Percentiles rank a stretch among this genome's conserved stretches.
Conservation (phyloP, 2,329 filamentous ascomycete genomes). For the Monilinia laxa region DNA sequence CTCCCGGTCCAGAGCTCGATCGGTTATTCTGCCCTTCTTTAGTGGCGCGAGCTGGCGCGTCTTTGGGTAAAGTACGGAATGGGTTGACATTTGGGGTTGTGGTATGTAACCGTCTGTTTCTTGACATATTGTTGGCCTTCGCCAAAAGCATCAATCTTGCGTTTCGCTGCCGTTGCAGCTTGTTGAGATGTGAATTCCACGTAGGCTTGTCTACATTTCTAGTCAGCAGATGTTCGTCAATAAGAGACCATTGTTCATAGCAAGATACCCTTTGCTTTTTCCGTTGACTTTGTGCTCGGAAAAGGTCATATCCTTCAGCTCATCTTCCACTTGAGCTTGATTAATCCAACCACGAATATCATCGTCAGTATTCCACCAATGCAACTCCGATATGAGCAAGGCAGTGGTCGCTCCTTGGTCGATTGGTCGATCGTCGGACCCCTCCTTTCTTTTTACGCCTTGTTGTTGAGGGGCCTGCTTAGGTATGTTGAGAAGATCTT, state of each 20-base stretch:
- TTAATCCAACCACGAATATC: conserved; percentile 86
- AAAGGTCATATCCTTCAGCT: conserved; percentile 90
- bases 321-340: conserved; percentile 75
- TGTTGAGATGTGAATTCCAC: conserved; percentile 81
- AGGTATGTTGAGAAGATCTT: conserved; percentile 41
- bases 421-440: conserved; percentile 57
- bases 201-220: conserved; percentile 61
- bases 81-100: conserved; percentile 78
- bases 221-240: background rate
- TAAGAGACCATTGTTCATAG: background rate
- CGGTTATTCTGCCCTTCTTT: conserved; percentile 61
- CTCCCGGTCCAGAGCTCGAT: conserved; percentile 44
- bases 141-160: conserved; percentile 66
- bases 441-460: conserved; percentile 61
- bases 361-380: conserved; percentile 97
- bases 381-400: conserved; percentile 82
- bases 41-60: conserved; percentile 68
- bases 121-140: conserved; percentile 54
- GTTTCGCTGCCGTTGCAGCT: conserved; percentile 82
- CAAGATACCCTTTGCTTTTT: conserved; percentile 89
- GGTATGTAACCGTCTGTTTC: conserved; percentile 73
- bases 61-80: conserved; percentile 88
- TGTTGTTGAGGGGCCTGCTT: conserved; percentile 48
- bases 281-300: conserved; percentile 99
- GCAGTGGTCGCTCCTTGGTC: conserved; percentile 65